Percentiles rank a stretch among this genome's conserved stretches.
These are phyloP conservation scores for Zygosaccharomyces lentus DNA, from an alignment of 805 yeast species.

Conservation along the genomic window DNA sequence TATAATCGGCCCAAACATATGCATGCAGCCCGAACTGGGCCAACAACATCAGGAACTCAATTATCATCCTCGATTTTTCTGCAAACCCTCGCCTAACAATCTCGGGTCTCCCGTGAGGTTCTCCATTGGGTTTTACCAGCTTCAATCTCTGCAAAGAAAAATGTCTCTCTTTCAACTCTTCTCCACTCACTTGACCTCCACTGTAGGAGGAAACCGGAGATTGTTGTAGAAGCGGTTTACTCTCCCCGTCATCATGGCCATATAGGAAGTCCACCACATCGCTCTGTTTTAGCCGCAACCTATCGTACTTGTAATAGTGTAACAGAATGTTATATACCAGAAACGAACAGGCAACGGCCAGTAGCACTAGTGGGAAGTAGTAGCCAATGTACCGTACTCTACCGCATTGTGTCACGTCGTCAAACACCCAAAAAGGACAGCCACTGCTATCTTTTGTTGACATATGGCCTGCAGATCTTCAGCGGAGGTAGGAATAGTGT, in stretches of 20 bases:
- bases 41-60: slow-evolving; percentile 46
- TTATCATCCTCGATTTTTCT: slow-evolving; percentile 53
- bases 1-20: slow-evolving; percentile 25
- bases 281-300: slow-evolving; percentile 15
- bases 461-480: background rate
- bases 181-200: slow-evolving; percentile 3
- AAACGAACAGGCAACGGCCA: slow-evolving; percentile 9
- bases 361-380: slow-evolving; percentile 23
- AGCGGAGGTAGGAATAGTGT: background rate
- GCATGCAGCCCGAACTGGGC: slow-evolving; percentile 39
- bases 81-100: slow-evolving; percentile 43
- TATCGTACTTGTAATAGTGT: slow-evolving; percentile 22
- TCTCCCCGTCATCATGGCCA: slow-evolving; percentile 18
- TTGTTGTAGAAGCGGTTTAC: slow-evolving; percentile 21
- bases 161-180: slow-evolving; percentile 48
- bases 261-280: slow-evolving; percentile 20
- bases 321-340: slow-evolving; percentile 15
- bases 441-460: background rate
- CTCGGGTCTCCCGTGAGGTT: slow-evolving; percentile 52
- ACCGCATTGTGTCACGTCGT: slow-evolving; percentile 55
- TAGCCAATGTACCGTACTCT: slow-evolving; percentile 40
- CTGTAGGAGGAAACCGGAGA: slow-evolving; percentile 1
- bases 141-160: slow-evolving; percentile 57
- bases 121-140: slow-evolving; percentile 55
- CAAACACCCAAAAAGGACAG: slow-evolving; percentile 49